Evolutionary conservation across 805 yeast species (phyloP).

Genomic region (Candida nonsorbophila): DNA sequence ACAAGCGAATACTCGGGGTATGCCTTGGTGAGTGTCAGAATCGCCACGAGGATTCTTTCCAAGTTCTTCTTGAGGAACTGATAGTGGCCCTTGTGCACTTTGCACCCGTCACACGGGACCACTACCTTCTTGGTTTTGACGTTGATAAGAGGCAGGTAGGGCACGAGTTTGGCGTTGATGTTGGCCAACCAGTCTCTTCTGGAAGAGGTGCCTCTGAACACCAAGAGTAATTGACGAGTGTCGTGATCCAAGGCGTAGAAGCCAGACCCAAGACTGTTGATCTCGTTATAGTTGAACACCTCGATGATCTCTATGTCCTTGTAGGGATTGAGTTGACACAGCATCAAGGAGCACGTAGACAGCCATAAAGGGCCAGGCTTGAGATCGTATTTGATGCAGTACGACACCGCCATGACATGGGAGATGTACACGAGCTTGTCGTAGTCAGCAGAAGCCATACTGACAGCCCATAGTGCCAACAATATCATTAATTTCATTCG

Average conservation of each 20-base stretch:
- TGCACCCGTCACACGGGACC: constrained; percentile 43
- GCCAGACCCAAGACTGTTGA: constrained; percentile 50
- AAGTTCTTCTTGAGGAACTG: constrained; percentile 39
- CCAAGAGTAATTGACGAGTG: constrained; percentile 39
- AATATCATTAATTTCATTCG: neutral
- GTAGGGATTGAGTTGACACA: constrained; percentile 17
- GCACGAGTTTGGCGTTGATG: constrained; percentile 41
- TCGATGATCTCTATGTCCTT: constrained; percentile 28
- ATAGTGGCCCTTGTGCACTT: constrained; percentile 63
- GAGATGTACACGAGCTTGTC: constrained; percentile 25
- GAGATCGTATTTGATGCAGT: constrained; percentile 30
- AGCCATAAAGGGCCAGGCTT: constrained; percentile 15
- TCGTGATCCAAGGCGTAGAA: constrained; percentile 46
- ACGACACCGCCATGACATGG: constrained; percentile 28
- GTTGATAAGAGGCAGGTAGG: constrained; percentile 41
- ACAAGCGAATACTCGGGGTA: constrained; percentile 47
- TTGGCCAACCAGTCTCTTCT: constrained; percentile 60
- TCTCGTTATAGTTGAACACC: constrained; percentile 35
- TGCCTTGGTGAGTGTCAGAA: constrained; percentile 25
- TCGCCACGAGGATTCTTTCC: constrained; percentile 26
- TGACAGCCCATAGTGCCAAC: constrained; percentile 1
- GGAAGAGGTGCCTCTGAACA: constrained; percentile 61
- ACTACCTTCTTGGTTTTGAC: constrained; percentile 6
- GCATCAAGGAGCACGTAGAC: constrained; percentile 17
- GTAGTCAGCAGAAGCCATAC: constrained; percentile 11